Base-by-base conservation (phyloP, 495 filamentous ascomycete genomes). In the Achaetomiella virescens region DNA sequence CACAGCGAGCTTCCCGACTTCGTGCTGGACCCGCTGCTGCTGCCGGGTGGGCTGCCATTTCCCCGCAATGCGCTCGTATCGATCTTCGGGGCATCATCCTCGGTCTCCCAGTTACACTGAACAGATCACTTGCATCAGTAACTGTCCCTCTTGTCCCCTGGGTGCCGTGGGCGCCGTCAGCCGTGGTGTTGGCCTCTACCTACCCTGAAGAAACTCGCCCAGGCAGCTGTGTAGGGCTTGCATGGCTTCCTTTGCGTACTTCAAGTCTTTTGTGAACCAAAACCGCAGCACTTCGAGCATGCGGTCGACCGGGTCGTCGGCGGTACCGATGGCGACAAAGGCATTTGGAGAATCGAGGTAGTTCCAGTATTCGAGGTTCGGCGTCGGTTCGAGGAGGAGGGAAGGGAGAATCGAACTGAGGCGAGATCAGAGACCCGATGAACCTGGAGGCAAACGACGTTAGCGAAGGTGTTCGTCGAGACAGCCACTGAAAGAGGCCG, bases 251-350 rank as follows among this genome's bases (percentile, higher is more conserved):
- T 97, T 97, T 61, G 96, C 89, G 64, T 96, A 98, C 83, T 97
- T 98, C 79, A 98, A 69, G 67, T 98, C 93, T 67, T 97, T 97
- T 22, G 93, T 96, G 61, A 97, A 97, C 93, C 93, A 98, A 68
- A 98, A 98, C 33, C 93, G 83, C 64, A 96, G 72, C 31, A 95
- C 87, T 58, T 87, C 91, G 38, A 98, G 79, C 86, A 95, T 97
- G 54, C 93, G 90, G 58, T 90, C 92, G 48, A 97, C 75, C 8
- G 83, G 79, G 61, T 97, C 90, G 58, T 97, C 87, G 9, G 92
- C 92, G 64, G 92, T 92, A 56, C 92, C 93, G 73, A 98, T 97
- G 55, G 90, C 91, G 63, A 90, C 83, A 72, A 98, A 98, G 38
- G 91, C 89, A 71, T 96, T 95, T 7, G 93, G 93, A 59, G 90